Base-by-base conservation (phyloP, 805 yeast genomes). In the Metschnikowia noctiluminum region DNA sequence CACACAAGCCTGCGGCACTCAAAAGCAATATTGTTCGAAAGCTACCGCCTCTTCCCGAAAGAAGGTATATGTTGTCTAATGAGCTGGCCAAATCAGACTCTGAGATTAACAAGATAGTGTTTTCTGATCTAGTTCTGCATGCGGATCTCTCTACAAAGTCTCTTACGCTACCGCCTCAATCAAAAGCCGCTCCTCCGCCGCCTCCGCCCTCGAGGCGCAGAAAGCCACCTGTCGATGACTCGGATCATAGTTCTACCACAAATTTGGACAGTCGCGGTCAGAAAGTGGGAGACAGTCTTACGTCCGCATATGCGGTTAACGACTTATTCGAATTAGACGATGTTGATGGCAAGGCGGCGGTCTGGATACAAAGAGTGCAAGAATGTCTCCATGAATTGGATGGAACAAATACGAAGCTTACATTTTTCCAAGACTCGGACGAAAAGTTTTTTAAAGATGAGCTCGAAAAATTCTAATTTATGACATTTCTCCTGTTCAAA, bases 1-100 rank as follows among this genome's bases (percentile, higher is more conserved):
- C 84, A 0, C 65, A 63, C 32, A 80, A 80, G 52, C 84, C 84
- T 3, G 55, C 49, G 0, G 45, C 55, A 2, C 58, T 77, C n/a
- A 66, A 64, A 50, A 76, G 77, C 0, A 62, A 60, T 10, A 59
- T 61, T 14, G 32, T 65, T 11, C 49, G 46, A 14, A 56, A 57
- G 35, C 60, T 61, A 21, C 73, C 74, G 2, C 73, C 75, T 1
- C 58, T 68, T n/a, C 74, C 74, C 2, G 54, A 53, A 31, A 50
- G 69, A 30, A 48, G 46, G 21, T 47, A 47, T 28, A 38, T 47
- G 50, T 30, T 42, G 14, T 42, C 50, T 2, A 47, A 47, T 28
- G 43, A 47, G 12, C 35, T 35, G 16, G 32, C 46, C 16, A 46
- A 31, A 14, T 37, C 49, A 2, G 42, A 41, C 36, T 38, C 45